These are phyloP conservation scores for Lentinula aciculospora DNA, from an alignment of 768 basidiomycete genomes.

Conservation along the genomic window DNA sequence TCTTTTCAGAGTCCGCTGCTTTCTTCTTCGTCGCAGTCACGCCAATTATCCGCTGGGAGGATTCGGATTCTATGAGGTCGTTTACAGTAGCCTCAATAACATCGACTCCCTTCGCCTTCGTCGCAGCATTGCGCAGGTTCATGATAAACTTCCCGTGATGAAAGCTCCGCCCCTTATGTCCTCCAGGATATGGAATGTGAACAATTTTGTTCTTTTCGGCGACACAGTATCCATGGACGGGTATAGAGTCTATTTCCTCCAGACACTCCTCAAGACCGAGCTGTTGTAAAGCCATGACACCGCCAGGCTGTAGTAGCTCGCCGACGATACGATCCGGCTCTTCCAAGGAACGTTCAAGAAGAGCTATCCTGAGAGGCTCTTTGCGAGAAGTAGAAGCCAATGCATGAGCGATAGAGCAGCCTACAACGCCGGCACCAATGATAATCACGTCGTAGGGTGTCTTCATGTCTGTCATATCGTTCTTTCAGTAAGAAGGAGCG, in stretches of 20 bases:
- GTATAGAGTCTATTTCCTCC: constrained; percentile 85
- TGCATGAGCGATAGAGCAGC: constrained; percentile 80
- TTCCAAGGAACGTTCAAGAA: constrained; percentile 87
- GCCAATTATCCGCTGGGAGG: constrained; percentile 52
- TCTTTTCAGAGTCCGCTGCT: constrained; percentile 15
- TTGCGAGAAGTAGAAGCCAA: constrained; percentile 55
- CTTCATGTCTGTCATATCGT: neutral
- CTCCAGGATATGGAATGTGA: constrained; percentile 82
- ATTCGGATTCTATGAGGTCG: constrained; percentile 54
- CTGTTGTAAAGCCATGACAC: constrained; percentile 64
- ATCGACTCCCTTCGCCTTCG: constrained; percentile 57
- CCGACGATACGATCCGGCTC: constrained; percentile 98
- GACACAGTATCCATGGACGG: constrained; percentile 83
- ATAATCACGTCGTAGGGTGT: constrained; percentile 71
- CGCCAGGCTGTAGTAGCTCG: constrained; percentile 93
- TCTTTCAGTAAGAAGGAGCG: neutral
- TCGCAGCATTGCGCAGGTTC: constrained; percentile 65
- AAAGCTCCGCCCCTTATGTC: constrained; percentile 75
- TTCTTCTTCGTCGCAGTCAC: constrained; percentile 30
- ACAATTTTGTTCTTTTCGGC: constrained; percentile 62
- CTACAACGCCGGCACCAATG: constrained; percentile 90
- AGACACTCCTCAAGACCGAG: constrained; percentile 76
- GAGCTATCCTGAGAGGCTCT: constrained; percentile 66
- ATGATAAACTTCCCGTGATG: constrained; percentile 93
- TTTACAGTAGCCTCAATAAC: constrained; percentile 83